Evolutionary conservation across 129 eudicot genomes (phyloP).

Genomic region (Centrapalus pauciflorus): DNA sequence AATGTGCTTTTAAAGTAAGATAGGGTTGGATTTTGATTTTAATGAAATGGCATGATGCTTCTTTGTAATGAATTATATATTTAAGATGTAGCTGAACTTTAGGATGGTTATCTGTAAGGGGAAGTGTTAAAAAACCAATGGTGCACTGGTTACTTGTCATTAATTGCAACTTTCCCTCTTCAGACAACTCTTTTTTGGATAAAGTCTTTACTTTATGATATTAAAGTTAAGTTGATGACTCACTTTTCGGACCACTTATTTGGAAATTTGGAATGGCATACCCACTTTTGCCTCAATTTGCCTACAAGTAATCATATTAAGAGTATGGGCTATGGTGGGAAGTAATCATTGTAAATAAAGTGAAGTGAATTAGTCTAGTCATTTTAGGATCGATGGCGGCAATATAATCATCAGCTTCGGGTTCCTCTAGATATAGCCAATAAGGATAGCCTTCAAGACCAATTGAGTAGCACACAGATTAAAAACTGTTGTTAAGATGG

Average conservation of each 20-base stretch:
- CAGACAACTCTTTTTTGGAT: conserved; percentile 5
- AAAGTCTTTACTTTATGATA: conserved; percentile 12
- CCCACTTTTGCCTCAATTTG: conserved; percentile 4
- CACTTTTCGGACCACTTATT: conserved; percentile 20
- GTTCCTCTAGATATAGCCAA: neutral
- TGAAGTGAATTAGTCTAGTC: neutral
- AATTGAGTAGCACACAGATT: neutral
- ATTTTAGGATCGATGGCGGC: neutral
- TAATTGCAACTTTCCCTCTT: conserved; percentile 6
- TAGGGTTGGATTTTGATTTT: neutral
- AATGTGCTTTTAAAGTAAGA: neutral
- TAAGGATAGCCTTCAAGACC: neutral
- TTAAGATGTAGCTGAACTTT: neutral
- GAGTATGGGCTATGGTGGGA: neutral
- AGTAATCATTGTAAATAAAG: conserved; percentile 9
- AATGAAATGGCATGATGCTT: neutral
- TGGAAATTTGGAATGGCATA: conserved; percentile 4
- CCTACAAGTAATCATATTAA: conserved; percentile 3
- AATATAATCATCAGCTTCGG: neutral
- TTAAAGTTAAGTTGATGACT: conserved; percentile 14
- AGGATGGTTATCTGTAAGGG: neutral
- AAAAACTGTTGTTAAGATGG: neutral
- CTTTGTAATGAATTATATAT: neutral
- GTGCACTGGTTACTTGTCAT: neutral
- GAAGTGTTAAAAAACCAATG: neutral